Conservation (phyloP, 2,329 filamentous ascomycete species). For the Penicillium sclerotigenum region DNA sequence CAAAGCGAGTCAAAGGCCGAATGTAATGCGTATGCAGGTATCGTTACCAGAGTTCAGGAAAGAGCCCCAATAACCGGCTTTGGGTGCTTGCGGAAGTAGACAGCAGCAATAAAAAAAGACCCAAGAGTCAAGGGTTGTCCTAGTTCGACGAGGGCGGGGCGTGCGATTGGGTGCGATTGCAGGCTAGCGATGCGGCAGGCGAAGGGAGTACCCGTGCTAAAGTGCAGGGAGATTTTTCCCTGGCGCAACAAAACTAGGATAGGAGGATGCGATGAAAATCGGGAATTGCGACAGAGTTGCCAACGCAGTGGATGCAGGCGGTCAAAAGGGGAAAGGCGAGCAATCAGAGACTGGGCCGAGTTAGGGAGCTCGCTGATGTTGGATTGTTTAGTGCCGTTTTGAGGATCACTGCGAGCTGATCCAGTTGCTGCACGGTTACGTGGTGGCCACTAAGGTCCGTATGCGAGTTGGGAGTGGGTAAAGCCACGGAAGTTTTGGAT, state of each 20-base stretch:
- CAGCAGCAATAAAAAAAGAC: constrained; percentile 9
- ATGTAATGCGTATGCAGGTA: constrained; percentile 27
- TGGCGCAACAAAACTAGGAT: constrained; percentile 16
- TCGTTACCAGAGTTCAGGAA: constrained; percentile 14
- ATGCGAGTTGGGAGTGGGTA: constrained; percentile 24
- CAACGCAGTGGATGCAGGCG: constrained; percentile 37
- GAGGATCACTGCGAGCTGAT: constrained; percentile 25
- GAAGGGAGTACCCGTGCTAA: constrained; percentile 26
- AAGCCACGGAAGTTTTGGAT: constrained; percentile 23
- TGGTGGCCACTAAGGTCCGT: constrained; percentile 31
- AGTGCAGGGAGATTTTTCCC: constrained; percentile 18
- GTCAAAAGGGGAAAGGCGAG: constrained; percentile 35
- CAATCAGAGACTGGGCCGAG: constrained; percentile 32
- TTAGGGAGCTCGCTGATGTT: constrained; percentile 25
- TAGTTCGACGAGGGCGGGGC: neutral
- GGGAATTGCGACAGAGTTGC: constrained; percentile 33
- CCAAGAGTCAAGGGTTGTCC: constrained; percentile 12
- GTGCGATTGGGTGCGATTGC: constrained; percentile 18
- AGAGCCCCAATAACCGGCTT: constrained; percentile 21
- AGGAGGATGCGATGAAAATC: constrained; percentile 27
- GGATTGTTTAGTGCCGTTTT: constrained; percentile 27
- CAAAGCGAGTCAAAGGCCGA: constrained; percentile 25
- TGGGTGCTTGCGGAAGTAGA: constrained; percentile 19
- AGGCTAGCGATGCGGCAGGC: constrained; percentile 21
- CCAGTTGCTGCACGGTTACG: constrained; percentile 37